A percentile compares a stretch with the other conserved stretches of the same genome.
Evolutionary conservation across 768 basidiomycete genomes (phyloP).

Genomic region (Xanthoconium purpureum): DNA sequence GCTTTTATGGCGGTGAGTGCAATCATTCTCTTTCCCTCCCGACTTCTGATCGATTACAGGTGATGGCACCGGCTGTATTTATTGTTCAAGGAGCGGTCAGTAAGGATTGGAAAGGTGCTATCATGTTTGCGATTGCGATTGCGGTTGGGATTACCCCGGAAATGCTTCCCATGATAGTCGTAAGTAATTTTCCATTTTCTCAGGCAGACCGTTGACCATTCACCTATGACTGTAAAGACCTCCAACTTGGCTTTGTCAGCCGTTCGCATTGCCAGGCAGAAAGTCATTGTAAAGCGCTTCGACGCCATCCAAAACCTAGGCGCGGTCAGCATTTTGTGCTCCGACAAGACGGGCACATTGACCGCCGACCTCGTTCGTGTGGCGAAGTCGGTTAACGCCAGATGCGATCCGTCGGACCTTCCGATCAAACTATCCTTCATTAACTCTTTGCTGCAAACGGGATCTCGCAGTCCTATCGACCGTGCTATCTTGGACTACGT

Average conservation of each 20-base stretch:
- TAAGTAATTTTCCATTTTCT: conserved; percentile 8
- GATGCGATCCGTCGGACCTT: conserved; percentile 23
- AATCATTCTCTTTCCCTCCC: background rate
- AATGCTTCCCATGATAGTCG: conserved; percentile 35
- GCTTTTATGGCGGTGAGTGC: conserved; percentile 29
- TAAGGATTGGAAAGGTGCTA: conserved; percentile 30
- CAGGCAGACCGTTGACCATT: background rate
- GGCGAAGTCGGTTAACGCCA: conserved; percentile 27
- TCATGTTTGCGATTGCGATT: conserved; percentile 32
- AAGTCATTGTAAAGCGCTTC: conserved; percentile 61
- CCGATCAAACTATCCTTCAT: conserved; percentile 30
- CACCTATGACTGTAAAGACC: conserved; percentile 44
- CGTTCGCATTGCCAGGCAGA: conserved; percentile 50
- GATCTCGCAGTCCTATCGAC: conserved; percentile 36
- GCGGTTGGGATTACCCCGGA: conserved; percentile 33
- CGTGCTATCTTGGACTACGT: conserved; percentile 32
- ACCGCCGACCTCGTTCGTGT: conserved; percentile 40
- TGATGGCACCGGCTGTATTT: conserved; percentile 32
- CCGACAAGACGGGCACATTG: conserved; percentile 66
- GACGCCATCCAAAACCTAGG: conserved; percentile 64
- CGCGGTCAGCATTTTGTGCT: conserved; percentile 52
- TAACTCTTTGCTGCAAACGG: conserved; percentile 34
- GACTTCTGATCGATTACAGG: conserved; percentile 8
- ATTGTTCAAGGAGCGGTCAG: conserved; percentile 31
- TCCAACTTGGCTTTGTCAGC: conserved; percentile 60